phyloP scores from a whole-genome alignment of 164 flowering plant genomes.

The Piper betle region DNA sequence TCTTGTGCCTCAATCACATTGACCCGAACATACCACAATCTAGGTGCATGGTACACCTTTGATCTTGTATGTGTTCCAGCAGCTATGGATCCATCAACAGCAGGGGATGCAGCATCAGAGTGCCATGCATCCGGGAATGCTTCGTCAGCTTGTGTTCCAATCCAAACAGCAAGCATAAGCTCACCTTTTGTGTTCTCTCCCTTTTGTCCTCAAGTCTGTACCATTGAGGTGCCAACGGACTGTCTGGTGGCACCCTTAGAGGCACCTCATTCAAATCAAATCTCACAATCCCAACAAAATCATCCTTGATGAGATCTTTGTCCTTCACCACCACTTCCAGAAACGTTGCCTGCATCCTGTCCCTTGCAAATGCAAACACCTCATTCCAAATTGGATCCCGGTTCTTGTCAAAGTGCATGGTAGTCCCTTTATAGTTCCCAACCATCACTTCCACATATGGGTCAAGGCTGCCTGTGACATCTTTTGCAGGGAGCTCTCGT shows the following conservation, averaged over 20 bases:
- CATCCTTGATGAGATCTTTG: constrained; percentile 78
- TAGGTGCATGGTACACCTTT: constrained; percentile 82
- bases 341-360: constrained; percentile 65
- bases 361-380: constrained; percentile 78
- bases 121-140: constrained; percentile 93
- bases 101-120: constrained; percentile 61
- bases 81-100: constrained; percentile 27
- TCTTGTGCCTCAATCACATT: constrained; percentile 89
- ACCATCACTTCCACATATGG: constrained; percentile 83
- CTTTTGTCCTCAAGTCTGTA: constrained; percentile 65
- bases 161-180: constrained; percentile 93
- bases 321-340: constrained; percentile 76
- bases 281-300: constrained; percentile 58
- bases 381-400: constrained; percentile 79
- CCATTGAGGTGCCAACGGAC: constrained; percentile 93
- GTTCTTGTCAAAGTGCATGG: constrained; percentile 62
- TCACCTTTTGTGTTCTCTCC: constrained; percentile 72
- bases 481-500: constrained; percentile 75
- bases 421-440: constrained; percentile 79
- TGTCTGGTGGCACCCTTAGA: constrained; percentile 78
- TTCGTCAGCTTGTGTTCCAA: constrained; percentile 93
- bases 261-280: constrained; percentile 87
- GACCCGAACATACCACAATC: constrained; percentile 87
- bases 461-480: constrained; percentile 77
- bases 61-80: constrained; percentile 53